Evolutionary conservation across 108 stramenopile genomes (phyloP), one percentile per base, ranked within the genome.

Genomic region (Thalassiosira profunda): DNA sequence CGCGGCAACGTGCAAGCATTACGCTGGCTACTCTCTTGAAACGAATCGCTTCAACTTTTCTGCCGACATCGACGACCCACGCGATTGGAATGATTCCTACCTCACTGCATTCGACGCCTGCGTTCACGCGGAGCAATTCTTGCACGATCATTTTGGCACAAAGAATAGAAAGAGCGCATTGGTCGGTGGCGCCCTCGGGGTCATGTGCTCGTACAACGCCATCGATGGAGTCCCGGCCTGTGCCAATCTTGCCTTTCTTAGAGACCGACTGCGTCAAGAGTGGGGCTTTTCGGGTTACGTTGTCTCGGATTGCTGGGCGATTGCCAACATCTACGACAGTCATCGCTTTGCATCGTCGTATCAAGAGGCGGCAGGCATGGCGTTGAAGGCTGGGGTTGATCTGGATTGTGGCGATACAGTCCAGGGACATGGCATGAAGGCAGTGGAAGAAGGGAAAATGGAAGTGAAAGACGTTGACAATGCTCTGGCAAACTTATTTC

Each of bases 161-260:
- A 63, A 67, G 38, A 35, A 74, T 47, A 57, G 25, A n/a, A n/a
- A n/a, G 10, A 63, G 74, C 14, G 25, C 45, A 34, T n/a, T 9
- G 4, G 5, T 17, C 7, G 79, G 68, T 2, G 31, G 55, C 0
- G 83, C 67, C 5, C 64, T 69, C 3, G 73, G 84, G 24, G 57
- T 87, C 56, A 90, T 94, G 92, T 90, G 92, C 54, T 67, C 74
- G 21, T 94, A 94, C 80, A 90, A 94, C 60, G 82, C 85, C n/a
- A 61, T 90, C 23, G 89, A 89, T 74, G 88, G 88, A 3, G 51
- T 68, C 21, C 92, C 92, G 3, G 41, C 86, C 10, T 90, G 89
- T 62, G 80, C 87, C 18, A 82, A 86, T 44, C 34, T 35, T 4
- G 56, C 55, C 25, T 41, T 90, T 11, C 59, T 90, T 17, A 59